Evolutionary conservation across 768 basidiomycete genomes (phyloP).

Genomic region (Fomitopsis pulvina): DNA sequence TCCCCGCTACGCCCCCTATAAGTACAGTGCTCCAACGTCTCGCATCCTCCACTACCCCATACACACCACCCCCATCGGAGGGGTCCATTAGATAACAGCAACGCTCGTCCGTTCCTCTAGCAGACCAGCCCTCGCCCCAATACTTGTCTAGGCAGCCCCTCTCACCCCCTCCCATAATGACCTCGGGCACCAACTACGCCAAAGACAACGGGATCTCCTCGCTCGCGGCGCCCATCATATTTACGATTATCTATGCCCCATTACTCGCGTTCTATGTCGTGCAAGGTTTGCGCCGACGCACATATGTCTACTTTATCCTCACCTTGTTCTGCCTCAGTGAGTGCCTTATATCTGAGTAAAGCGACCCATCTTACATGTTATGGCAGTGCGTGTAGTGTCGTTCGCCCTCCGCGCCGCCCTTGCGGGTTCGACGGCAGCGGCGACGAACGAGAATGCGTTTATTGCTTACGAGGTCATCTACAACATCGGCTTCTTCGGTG

Average conservation of each 20-base stretch:
- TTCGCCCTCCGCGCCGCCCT: constrained; percentile 25
- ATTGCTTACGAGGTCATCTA: constrained; percentile 27
- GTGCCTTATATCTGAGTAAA: constrained; percentile 3
- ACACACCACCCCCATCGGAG: no score
- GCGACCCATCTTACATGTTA: not conserved
- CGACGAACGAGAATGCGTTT: constrained; percentile 17
- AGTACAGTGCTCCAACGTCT: no score
- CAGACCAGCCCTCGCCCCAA: no score
- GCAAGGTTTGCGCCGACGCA: constrained; percentile 17
- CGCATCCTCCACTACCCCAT: no score
- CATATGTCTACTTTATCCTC: constrained; percentile 23
- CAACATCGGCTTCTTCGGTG: constrained; percentile 29
- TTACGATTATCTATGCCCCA: constrained; percentile 25
- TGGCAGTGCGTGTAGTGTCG: constrained; percentile 25
- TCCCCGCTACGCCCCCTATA: no score
- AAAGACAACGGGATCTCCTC: constrained; percentile 22
- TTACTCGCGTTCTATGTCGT: constrained; percentile 19
- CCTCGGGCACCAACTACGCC: constrained; percentile 17
- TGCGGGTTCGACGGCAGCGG: constrained; percentile 18
- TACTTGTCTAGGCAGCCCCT: no score
- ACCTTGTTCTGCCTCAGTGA: constrained; percentile 24
- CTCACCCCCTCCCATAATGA: not conserved
- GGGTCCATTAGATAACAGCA: no score
- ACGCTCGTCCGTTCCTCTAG: no score
- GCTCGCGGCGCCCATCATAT: constrained; percentile 26